Conservation (phyloP, 2,329 filamentous ascomycete species). For the Fusarium sp. region DNA sequence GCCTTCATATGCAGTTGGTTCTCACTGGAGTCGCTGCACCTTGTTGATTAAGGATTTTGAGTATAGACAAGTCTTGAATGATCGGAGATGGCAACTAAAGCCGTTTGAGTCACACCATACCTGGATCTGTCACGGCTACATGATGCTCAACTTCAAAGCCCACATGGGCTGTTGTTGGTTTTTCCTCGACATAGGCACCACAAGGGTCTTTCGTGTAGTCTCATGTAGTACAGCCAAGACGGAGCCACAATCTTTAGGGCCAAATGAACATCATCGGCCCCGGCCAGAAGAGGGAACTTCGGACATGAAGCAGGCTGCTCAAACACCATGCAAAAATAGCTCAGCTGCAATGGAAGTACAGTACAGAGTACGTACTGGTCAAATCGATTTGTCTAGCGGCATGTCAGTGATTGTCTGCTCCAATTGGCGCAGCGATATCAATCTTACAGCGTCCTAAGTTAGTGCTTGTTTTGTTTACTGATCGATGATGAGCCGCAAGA, state of each 20-base stretch:
- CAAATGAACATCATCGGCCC: conserved; percentile 33
- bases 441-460: conserved; percentile 13
- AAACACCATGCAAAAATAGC: conserved; percentile 45
- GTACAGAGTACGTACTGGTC: conserved; percentile 7
- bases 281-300: conserved; percentile 37
- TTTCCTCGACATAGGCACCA: conserved; percentile 29
- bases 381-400: conserved; percentile 42
- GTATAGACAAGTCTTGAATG: conserved; percentile 19
- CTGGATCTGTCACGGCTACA: conserved; percentile 32
- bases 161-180: conserved; percentile 42
- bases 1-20: conserved; percentile 44
- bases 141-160: conserved; percentile 34
- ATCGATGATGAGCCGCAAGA: conserved; percentile 45
- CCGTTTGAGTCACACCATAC: conserved; percentile 45
- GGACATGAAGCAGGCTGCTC: conserved; percentile 34
- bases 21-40: conserved; percentile 25
- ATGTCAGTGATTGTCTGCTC: conserved; percentile 44
- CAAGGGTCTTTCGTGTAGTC: conserved; percentile 36
- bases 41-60: conserved; percentile 34
- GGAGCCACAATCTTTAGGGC: conserved; percentile 39
- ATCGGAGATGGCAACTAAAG: conserved; percentile 37
- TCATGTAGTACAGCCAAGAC: conserved; percentile 41
- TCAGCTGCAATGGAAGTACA: conserved; percentile 33
- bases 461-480: not conserved
- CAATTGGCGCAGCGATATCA: conserved; percentile 38